A percentile compares a stretch with the other conserved stretches of the same genome.
phyloP scores from a whole-genome alignment of 768 basidiomycete genomes.

The Rhizopogon rudus region DNA sequence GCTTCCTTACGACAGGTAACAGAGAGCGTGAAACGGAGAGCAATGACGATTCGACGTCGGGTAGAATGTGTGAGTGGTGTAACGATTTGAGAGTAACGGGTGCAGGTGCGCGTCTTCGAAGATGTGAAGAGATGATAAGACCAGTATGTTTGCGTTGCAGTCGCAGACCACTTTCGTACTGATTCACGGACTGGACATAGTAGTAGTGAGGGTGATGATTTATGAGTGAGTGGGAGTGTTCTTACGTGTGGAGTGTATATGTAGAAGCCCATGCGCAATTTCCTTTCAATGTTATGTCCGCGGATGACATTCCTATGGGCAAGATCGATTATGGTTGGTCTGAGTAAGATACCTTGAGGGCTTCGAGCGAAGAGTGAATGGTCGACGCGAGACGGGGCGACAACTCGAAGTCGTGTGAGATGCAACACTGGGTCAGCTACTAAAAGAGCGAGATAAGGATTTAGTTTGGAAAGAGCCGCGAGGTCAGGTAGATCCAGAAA shows the following conservation, averaged over 20 bases:
- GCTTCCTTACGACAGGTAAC: slow-evolving; percentile 55
- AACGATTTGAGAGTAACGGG: slow-evolving; percentile 39
- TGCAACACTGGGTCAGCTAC: slow-evolving; percentile 63
- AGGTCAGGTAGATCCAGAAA: slow-evolving; percentile 75
- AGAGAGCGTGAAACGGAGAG: slow-evolving; percentile 53
- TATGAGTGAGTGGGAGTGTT: slow-evolving; percentile 17
- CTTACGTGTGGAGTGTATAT: slow-evolving; percentile 56
- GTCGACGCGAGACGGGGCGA: slow-evolving; percentile 62
- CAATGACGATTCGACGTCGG: slow-evolving; percentile 59
- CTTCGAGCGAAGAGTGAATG: slow-evolving; percentile 61
- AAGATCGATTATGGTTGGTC: slow-evolving; percentile 64
- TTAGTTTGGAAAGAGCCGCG: slow-evolving; percentile 43
- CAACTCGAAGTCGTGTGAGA: slow-evolving; percentile 51
- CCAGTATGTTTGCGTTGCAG: slow-evolving; percentile 52
- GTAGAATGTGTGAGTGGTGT: slow-evolving; percentile 48
- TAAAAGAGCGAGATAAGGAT: slow-evolving; percentile 42
- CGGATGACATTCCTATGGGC: slow-evolving; percentile 68
- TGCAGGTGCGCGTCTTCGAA: slow-evolving; percentile 41
- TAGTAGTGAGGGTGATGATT: neutral
- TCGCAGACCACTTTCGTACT: slow-evolving; percentile 56
- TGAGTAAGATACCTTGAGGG: slow-evolving; percentile 47
- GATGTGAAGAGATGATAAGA: slow-evolving; percentile 46
- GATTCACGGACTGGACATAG: slow-evolving; percentile 49
- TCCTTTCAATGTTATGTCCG: slow-evolving; percentile 59
- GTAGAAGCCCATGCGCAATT: slow-evolving; percentile 64